Evolutionary conservation across 2,329 filamentous ascomycete species (phyloP), one percentile per base, ranked within the genome.

Genomic region (Ilyonectria sp.): DNA sequence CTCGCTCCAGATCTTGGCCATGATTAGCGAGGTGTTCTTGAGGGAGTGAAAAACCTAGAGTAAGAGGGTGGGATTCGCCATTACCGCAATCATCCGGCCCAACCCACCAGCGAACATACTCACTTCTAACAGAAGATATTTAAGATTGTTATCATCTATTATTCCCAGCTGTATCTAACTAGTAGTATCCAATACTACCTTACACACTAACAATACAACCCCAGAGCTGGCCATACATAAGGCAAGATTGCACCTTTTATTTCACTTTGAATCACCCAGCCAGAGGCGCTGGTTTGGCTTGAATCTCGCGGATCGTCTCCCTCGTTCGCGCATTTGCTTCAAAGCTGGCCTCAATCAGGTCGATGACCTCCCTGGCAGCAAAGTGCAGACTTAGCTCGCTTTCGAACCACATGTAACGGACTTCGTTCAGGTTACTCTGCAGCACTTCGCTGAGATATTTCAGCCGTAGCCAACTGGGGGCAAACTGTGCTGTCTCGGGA

Each of bases 351-450:
- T 86, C 83, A 52, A 92, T 87, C 72, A 92, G 76, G 68, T 92
- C 89, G 37, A 91, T 79, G 15, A 91, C 88, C 80, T 92, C 90
- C 5, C 86, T 85, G 8, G 82, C 84, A 0, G 86, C 84, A 72
- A 91, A 92, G 77, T 91, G 90, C 43, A 91, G 76, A 69, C 89
- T 90, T 47, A 92, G 81, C 77, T 91, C 89, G 78, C 89, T 90
- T 69, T 92, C 89, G 73, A 87, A 84, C 90, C 90, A 92, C 43
- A 92, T 78, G 69, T 84, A 91, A 64, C 83, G 84, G 63, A 92
- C 87, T 69, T 92, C 90, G 69, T 86, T 87, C 60, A 92, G 81
- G 74, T 92, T 91, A 71, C 89, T 91, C 81, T 92, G 90, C 70
- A 92, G 81, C 31, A 92, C 86, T 77, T 92, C 87, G 69, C 86